Base-by-base conservation (phyloP, 2,329 filamentous ascomycete genomes). In the Hypoxylon rubiginosum region DNA sequence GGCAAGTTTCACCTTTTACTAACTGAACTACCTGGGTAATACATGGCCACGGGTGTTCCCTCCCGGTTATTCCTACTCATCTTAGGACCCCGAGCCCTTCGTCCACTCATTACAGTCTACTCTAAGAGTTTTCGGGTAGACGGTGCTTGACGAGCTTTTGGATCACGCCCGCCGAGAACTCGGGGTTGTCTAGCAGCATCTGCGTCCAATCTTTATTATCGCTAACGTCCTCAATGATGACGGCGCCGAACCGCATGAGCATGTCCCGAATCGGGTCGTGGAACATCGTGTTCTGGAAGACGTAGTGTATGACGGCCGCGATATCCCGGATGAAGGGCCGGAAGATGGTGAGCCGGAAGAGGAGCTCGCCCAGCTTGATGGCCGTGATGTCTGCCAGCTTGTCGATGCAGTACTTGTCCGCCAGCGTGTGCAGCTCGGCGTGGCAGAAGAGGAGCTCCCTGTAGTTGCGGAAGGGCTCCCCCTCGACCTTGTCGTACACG, bases 1-100 rank as follows among this genome's bases (percentile, higher is more conserved):
- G n/a, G n/a, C n/a, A n/a, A n/a, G n/a, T n/a, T 43, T 48, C 53
- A n/a, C 48, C 43, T 13, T 46, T 36, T 28, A 28, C 7, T 28
- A 3, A 28, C 4, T 28, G 26, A 28, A 28, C 26, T 28, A 28
- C n/a, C n/a, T n/a, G n/a, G 26, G 26, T 28, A 28, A 28, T 7
- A n/a, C n/a, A n/a, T n/a, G n/a, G n/a, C n/a, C n/a, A n/a, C n/a
- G n/a, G n/a, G n/a, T n/a, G n/a, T n/a, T n/a, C n/a, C n/a, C n/a
- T n/a, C n/a, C n/a, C n/a, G 4, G 34, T 36, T 15, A 36, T 36
- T 36, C 10, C 34, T 10, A 13, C 34, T 13, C 34, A 15, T 36
- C 2, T 4, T 4, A 15, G 13, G 34, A 1, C 11, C 6, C 34
- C 34, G 4, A 15, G 13, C 34, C 15, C 15, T 13, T 15, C 13